Evolutionary conservation across 2,329 filamentous ascomycete genomes (phyloP).

Genomic region (Cladosporium cucumerinum): DNA sequence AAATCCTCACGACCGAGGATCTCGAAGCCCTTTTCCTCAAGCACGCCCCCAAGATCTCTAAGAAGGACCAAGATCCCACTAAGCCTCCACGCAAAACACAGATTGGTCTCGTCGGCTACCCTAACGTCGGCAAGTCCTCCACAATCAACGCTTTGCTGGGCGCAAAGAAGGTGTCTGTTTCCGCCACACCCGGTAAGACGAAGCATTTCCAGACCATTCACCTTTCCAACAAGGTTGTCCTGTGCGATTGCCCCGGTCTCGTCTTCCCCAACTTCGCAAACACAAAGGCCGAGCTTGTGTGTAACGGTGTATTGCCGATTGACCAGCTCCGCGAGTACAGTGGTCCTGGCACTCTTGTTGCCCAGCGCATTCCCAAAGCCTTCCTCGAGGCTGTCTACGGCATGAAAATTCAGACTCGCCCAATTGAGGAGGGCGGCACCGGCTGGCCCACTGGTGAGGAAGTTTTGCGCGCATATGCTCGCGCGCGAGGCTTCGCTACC

Average conservation of each 20-base stretch:
- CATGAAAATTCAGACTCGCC: conserved; percentile 77
- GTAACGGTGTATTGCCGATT: conserved; percentile 91
- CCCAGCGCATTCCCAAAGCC: conserved; percentile 76
- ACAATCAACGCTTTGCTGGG: conserved; percentile 99
- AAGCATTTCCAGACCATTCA: conserved; percentile 99
- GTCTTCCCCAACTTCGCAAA: conserved; percentile 98
- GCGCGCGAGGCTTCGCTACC: conserved; percentile 85
- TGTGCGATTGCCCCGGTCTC: conserved; percentile 97
- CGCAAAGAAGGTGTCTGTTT: conserved; percentile 97
- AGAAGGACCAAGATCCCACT: conserved; percentile 40
- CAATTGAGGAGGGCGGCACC: conserved; percentile 87
- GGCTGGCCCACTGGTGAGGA: conserved; percentile 82
- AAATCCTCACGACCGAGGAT: conserved; percentile 89
- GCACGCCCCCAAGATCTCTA: conserved; percentile 60
- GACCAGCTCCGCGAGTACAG: conserved; percentile 93
- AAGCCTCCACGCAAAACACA: conserved; percentile 64
- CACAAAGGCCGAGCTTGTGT: conserved; percentile 93
- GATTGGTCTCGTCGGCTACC: conserved; percentile 94
- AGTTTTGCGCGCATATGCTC: conserved; percentile 79
- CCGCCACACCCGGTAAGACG: conserved; percentile 94
- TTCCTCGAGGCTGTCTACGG: conserved; percentile 94
- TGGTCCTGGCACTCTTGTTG: conserved; percentile 78
- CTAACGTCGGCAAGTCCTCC: conserved; percentile 98
- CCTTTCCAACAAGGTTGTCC: conserved; percentile 79
- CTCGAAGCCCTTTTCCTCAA: conserved; percentile 82